A percentile compares a stretch with the other conserved stretches of the same genome.
Conservation (phyloP, 306 rosid species). For the Bauhinia variegata region DNA sequence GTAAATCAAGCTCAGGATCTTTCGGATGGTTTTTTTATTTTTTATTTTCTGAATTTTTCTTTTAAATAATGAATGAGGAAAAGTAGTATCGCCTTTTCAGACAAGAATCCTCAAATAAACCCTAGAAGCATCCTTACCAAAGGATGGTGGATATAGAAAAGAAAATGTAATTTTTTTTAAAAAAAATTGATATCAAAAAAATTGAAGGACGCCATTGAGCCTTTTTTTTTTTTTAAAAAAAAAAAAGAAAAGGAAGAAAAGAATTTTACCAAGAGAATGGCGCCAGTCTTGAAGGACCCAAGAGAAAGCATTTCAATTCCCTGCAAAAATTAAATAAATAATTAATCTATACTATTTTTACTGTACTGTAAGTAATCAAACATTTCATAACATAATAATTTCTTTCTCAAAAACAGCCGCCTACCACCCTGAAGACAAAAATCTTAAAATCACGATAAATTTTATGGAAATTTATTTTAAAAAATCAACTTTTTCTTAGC, state of each 20-base stretch:
- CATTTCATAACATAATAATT: conserved; percentile 6
- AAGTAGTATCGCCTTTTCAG: conserved; percentile 8
- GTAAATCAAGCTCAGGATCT: conserved; percentile 8
- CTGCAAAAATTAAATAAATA: conserved; percentile 50
- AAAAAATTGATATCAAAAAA: background rate
- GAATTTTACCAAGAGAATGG: conserved; percentile 85
- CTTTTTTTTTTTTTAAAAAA: background rate
- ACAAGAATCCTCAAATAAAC: no score
- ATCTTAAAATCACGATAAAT: background rate
- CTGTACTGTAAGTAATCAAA: background rate
- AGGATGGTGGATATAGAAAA: conserved; percentile 7
- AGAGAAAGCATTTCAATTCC: conserved; percentile 99
- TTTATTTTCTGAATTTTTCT: conserved; percentile 6
- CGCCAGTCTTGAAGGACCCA: conserved; percentile 98
- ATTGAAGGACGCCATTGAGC: conserved; percentile 1
- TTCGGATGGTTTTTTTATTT: background rate
- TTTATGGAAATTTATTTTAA: background rate
- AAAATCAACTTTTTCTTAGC: no score
- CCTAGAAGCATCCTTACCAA: no score
- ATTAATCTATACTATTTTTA: conserved; percentile 21
- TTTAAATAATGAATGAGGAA: background rate
- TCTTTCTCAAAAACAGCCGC: background rate
- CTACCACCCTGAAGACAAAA: no score
- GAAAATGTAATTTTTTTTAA: no score
- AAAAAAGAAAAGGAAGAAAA: background rate